These are phyloP conservation scores for Dacryopinax spathularia DNA, from an alignment of 768 basidiomycete genomes.

Conservation along the genomic window DNA sequence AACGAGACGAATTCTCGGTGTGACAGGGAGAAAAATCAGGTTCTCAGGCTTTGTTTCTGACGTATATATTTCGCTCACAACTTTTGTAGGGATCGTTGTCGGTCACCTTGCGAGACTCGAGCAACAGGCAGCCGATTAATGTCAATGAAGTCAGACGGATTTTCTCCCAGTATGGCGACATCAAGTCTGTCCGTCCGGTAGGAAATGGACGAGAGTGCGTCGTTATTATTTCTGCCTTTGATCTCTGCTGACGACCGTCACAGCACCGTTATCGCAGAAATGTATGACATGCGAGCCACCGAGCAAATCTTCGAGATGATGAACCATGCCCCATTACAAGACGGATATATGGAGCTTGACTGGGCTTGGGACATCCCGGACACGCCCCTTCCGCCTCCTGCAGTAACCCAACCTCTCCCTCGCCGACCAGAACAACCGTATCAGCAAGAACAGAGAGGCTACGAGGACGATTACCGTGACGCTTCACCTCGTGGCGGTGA, in stretches of 20 bases:
- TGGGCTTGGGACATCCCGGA: slow-evolving; percentile 73
- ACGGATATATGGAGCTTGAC: slow-evolving; percentile 76
- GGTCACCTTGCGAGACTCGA: slow-evolving; percentile 59
- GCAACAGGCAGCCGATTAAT: slow-evolving; percentile 54
- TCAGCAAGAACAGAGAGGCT: slow-evolving; percentile 4
- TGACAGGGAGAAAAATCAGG: slow-evolving; percentile 75
- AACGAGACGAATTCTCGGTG: slow-evolving; percentile 48
- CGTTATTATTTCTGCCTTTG: slow-evolving; percentile 11
- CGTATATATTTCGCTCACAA: background rate
- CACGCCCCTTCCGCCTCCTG: slow-evolving; percentile 33
- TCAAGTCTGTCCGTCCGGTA: slow-evolving; percentile 60
- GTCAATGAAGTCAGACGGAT: slow-evolving; percentile 74
- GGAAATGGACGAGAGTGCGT: slow-evolving; percentile 49
- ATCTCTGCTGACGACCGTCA: slow-evolving; percentile 8
- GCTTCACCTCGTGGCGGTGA: background rate
- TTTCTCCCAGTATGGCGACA: slow-evolving; percentile 81
- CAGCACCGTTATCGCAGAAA: slow-evolving; percentile 87
- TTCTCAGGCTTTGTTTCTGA: slow-evolving; percentile 20
- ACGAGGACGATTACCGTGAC: background rate
- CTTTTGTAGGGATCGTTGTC: slow-evolving; percentile 62
- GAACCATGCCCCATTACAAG: slow-evolving; percentile 61
- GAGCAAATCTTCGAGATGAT: slow-evolving; percentile 68
- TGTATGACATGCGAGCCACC: slow-evolving; percentile 73
- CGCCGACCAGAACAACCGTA: slow-evolving; percentile 10
- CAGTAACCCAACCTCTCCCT: slow-evolving; percentile 19